phyloP scores from a whole-genome alignment of 768 basidiomycete species.

The Hemileccinum rubropunctum region DNA sequence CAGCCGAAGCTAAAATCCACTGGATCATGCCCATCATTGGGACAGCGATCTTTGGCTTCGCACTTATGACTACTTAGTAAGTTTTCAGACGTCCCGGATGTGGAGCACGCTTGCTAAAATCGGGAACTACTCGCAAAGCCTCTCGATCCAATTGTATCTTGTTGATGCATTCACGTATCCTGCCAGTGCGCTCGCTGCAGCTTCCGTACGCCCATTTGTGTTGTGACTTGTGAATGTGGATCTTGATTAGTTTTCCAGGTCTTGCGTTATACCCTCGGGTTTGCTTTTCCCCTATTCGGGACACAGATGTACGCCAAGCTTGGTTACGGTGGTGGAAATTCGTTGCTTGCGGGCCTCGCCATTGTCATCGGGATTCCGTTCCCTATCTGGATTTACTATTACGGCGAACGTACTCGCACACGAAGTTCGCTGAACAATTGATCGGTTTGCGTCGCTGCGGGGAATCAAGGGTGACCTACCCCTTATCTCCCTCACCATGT shows the following conservation, averaged over 20 bases:
- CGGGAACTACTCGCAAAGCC: conserved; percentile 33
- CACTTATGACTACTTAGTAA: conserved; percentile 59
- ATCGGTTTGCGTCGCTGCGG: background rate
- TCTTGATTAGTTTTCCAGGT: conserved; percentile 34
- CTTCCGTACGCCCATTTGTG: conserved; percentile 45
- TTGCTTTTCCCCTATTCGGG: conserved; percentile 65
- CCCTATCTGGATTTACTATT: conserved; percentile 69
- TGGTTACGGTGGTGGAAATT: conserved; percentile 67
- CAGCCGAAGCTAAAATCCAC: conserved; percentile 61
- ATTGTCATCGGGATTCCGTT: conserved; percentile 68
- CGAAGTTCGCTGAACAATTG: conserved; percentile 34
- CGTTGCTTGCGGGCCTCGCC: conserved; percentile 56
- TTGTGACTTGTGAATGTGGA: background rate
- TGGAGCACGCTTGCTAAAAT: background rate
- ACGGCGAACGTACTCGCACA: conserved; percentile 55
- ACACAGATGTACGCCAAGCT: conserved; percentile 61
- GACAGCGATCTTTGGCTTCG: conserved; percentile 58
- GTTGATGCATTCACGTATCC: conserved; percentile 70
- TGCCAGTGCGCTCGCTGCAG: conserved; percentile 63
- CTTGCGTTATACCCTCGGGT: conserved; percentile 61
- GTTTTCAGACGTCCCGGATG: conserved; percentile 18
- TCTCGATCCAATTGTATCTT: conserved; percentile 68
- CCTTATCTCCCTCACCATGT: too few species aligned
- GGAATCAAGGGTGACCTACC: too few species aligned
- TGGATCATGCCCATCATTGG: conserved; percentile 79